A percentile compares a stretch with the other conserved stretches of the same genome.
Evolutionary conservation across 805 yeast genomes (phyloP).

Genomic region (Schwanniomyces yamadae): DNA sequence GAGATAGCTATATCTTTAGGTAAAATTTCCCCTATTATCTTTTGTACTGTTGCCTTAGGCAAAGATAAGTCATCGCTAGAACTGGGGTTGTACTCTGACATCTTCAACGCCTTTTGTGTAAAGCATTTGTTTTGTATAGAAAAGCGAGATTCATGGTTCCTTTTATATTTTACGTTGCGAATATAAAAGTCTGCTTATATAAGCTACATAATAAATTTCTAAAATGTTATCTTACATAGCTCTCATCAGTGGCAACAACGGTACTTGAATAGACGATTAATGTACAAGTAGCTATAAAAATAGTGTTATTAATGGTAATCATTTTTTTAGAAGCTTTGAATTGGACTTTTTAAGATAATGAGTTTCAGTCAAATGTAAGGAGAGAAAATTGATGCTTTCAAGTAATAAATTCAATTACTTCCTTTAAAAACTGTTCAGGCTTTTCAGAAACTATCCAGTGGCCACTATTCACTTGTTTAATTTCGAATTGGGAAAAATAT

Average conservation of each 20-base stretch:
- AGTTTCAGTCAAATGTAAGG: no score
- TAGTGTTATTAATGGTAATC: no score
- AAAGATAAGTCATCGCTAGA: slow-evolving; percentile 41
- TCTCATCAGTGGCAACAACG: no score
- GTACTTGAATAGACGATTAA: no score
- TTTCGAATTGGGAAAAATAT: slow-evolving; percentile 22
- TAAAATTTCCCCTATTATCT: slow-evolving; percentile 84
- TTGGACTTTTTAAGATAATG: no score
- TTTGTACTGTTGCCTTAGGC: slow-evolving; percentile 88
- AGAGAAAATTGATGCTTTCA: no score
- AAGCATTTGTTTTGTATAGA: background rate
- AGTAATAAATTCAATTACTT: slow-evolving; percentile 8
- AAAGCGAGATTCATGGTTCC: slow-evolving; percentile 2
- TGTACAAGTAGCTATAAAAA: no score
- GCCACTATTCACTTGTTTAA: slow-evolving; percentile 25
- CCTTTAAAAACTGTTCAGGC: slow-evolving; percentile 29
- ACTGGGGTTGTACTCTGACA: slow-evolving; percentile 41
- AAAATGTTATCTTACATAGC: no score
- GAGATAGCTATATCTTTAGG: slow-evolving; percentile 87
- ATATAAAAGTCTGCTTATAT: background rate
- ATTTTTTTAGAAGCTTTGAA: no score
- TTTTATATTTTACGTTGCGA: slow-evolving; percentile 3
- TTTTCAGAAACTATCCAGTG: slow-evolving; percentile 43
- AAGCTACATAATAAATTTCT: no score
- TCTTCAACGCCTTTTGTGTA: slow-evolving; percentile 8